Evolutionary conservation across 228 moss, liverwort and hornwort genomes (phyloP).

Genomic region (Sphagnum magellanicum): DNA sequence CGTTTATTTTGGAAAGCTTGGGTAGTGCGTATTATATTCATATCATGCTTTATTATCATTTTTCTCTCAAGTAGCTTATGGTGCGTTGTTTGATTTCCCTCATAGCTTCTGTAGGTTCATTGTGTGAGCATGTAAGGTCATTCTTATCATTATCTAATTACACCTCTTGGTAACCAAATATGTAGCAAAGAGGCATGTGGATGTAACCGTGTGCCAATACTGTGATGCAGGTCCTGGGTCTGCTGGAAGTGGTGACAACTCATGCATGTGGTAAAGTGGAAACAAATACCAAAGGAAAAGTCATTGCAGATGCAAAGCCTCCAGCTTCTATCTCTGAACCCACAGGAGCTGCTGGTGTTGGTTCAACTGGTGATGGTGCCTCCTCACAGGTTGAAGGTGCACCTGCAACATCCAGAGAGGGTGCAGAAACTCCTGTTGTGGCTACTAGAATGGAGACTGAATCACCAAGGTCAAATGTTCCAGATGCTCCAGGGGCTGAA

Average conservation of each 20-base stretch:
- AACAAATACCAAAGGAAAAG: constrained; percentile 41
- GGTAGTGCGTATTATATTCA: not conserved
- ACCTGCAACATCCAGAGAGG: constrained; percentile 29
- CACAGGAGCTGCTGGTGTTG: constrained; percentile 17
- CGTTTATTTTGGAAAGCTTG: not conserved
- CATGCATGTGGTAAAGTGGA: constrained; percentile 75
- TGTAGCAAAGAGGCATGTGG: too few species aligned
- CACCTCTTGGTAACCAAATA: too few species aligned
- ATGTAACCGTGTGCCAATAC: not conserved
- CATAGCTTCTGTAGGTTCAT: too few species aligned
- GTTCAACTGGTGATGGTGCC: constrained; percentile 17
- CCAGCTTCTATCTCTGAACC: constrained; percentile 28
- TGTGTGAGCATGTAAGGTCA: too few species aligned
- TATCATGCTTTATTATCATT: too few species aligned
- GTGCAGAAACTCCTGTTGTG: constrained; percentile 22
- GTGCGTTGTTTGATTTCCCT: too few species aligned
- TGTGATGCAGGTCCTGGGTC: constrained; percentile 71
- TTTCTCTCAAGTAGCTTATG: too few species aligned
- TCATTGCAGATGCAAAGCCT: constrained; percentile 26
- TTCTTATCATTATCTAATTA: too few species aligned
- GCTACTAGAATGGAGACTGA: constrained; percentile 26
- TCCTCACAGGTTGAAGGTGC: constrained; percentile 18
- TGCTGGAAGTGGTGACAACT: constrained; percentile 92
- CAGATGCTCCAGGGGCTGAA: constrained; percentile 14
- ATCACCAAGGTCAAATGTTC: constrained; percentile 33